Base-by-base conservation (phyloP, 1,139 yeast species). In the Scheffersomyces cryptocercus region DNA sequence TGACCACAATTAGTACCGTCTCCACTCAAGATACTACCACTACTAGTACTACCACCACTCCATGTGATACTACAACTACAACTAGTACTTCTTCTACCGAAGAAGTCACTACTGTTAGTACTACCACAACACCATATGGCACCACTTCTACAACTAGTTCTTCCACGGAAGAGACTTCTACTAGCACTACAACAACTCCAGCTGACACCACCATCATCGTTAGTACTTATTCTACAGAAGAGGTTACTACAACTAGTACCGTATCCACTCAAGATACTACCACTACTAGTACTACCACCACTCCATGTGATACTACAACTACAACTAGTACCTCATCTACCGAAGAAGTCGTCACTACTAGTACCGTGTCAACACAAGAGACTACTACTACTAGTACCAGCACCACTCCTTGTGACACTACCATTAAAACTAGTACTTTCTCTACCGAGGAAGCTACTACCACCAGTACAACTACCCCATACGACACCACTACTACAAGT, bases 311-410 rank as follows among this genome's bases (percentile, higher is more conserved):
- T 4, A 36, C 44, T 10, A 38, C 48, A 34, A 36, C 50, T 30
- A 39, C 51, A 9, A 41, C 41, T 15, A 36, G 46, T 31, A 46
- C 70, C 35, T 44, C 64, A 28, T 50, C 65, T 39, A 39, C 50
- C 51, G 37, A 54, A 50, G 44, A 53, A 50, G 53, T 64, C 52
- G 48, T 52, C 55, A 64, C 48, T 61, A 62, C 39, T 40, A 55
- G 42, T 42, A 56, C 13, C 20, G 20, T 16, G 6, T 46, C 55
- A 14, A 35, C 43, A 14, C 43, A 54, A 31, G 36, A 37, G 26
- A 38, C 51, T 38, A 15, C 49, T 16, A 31, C 49, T 31, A 38
- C 45, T 9, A 28, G 38, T 20, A 32, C 47, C 24, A 16, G 6
- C 6, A 16, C 20, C 20, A 16, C 20, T 2, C 20, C 20, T 3